Evolutionary conservation across 495 filamentous ascomycete genomes (phyloP).

Genomic region (Annulohypoxylon maeteangense): DNA sequence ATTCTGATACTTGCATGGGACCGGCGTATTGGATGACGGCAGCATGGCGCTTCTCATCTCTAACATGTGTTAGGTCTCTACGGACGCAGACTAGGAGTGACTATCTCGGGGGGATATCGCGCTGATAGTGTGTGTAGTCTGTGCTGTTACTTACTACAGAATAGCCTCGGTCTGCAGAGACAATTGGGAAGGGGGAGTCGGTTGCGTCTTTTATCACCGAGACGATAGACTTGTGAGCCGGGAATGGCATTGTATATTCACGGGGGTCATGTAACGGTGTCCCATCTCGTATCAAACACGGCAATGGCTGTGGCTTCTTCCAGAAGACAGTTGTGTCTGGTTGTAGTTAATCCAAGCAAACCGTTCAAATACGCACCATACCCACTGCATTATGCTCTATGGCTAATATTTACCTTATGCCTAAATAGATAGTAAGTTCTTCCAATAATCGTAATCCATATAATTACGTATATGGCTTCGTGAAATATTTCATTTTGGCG

Average conservation of each 20-base stretch:
- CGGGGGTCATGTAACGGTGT: slow-evolving; percentile 25
- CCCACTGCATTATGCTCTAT: background rate
- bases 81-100: background rate
- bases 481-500: background rate
- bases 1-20: slow-evolving; percentile 43
- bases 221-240: slow-evolving; percentile 26
- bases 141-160: slow-evolving; percentile 28
- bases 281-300: slow-evolving; percentile 22
- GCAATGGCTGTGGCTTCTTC: slow-evolving; percentile 5
- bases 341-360: background rate
- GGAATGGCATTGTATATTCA: slow-evolving; percentile 39
- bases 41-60: slow-evolving; percentile 30
- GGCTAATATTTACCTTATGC: background rate
- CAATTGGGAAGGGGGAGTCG: slow-evolving; percentile 5
- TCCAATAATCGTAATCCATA: background rate
- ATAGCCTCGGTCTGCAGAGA: slow-evolving; percentile 18
- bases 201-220: slow-evolving; percentile 22
- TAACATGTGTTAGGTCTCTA: slow-evolving; percentile 8
- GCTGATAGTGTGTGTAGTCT: slow-evolving; percentile 15
- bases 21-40: slow-evolving; percentile 44
- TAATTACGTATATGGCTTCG: background rate
- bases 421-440: background rate
- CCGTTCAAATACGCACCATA: background rate
- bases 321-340: background rate
- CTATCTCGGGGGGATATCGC: background rate